Evolutionary conservation across 371 early-diverging fungal genomes (phyloP), one percentile per base, ranked within the genome.

Genomic region (Umbelopsis sp.): DNA sequence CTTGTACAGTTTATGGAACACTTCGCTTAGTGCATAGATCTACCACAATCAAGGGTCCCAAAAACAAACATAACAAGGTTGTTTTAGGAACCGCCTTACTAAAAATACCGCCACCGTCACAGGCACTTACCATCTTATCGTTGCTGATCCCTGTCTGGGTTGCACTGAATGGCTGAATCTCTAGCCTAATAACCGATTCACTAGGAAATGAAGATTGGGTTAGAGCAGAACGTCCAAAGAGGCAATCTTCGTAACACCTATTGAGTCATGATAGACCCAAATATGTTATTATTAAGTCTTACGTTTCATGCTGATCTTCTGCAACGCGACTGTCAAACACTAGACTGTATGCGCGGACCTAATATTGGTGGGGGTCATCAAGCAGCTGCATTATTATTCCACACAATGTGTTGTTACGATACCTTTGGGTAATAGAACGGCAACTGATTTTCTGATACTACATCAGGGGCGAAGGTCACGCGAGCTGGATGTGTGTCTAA

Each of bases 341-440:
- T 63, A 78, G 76, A n/a, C 82, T 82, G 66, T 85, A 86, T 5
- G 84, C 76, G 65, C 72, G 67, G 0, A 82, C 80, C 80, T 80
- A 53, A 65, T 41, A 29, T 29, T 10, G 37, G 18, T 14, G 37
- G 29, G 29, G 29, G 29, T 29, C 29, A 29, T 29, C 29, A 29
- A 29, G 29, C 29, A 29, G 29, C 29, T 1, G 29, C 4, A 29
- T 4, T 29, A 29, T 29, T 29, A 29, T 29, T 29, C 29, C 29
- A 29, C 29, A 29, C 29, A 29, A 29, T 22, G 22, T 22, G 22
- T 29, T 29, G 29, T 29, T 22, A 29, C 29, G 29, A 29, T 65
- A 87, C 90, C 70, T 89, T 89, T 50, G 92, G 93, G 74, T 93
- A 93, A 72, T 88, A 93, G 69, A 91, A 93, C 0, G 93, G 93